Conservation (phyloP, 83 land plant genomes). For the Larix sibirica region DNA sequence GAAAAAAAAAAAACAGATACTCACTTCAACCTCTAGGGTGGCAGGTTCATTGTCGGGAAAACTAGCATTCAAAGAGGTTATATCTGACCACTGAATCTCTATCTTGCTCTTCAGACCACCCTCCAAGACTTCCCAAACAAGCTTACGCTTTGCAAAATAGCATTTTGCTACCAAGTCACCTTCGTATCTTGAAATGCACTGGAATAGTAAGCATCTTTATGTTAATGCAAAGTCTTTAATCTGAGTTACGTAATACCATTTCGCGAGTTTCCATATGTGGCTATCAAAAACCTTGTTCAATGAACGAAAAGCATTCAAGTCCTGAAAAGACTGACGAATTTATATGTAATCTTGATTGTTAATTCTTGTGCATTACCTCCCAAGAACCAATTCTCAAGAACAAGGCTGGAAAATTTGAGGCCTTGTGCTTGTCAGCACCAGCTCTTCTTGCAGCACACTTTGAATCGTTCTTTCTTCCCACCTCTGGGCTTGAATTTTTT, state of each 20-base stretch:
- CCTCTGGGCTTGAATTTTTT: not conserved
- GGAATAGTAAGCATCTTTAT: not conserved
- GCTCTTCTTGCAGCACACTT: conserved; percentile 19
- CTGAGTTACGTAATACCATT: not conserved
- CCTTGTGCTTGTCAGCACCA: conserved; percentile 52
- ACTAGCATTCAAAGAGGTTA: conserved; percentile 39
- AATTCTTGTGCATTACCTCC: conserved; percentile 56
- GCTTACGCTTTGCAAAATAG: conserved; percentile 56
- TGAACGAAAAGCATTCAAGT: too few species aligned
- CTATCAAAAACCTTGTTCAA: not conserved
- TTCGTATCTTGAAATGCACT: conserved; percentile 44
- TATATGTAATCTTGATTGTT: too few species aligned
- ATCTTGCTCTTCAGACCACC: conserved; percentile 56
- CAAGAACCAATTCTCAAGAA: conserved; percentile 74
- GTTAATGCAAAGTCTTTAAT: not conserved
- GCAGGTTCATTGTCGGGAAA: conserved; percentile 39
- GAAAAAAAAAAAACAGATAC: not conserved
- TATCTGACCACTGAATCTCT: conserved; percentile 59
- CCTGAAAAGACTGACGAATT: too few species aligned
- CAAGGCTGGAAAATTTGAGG: conserved; percentile 88
- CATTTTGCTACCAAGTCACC: conserved; percentile 58
- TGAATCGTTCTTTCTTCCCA: conserved; percentile 13
- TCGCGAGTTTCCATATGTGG: not conserved
- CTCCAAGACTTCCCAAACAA: conserved; percentile 60
- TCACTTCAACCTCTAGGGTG: conserved; percentile 40